phyloP scores from a whole-genome alignment of 2,329 filamentous ascomycete species.

The Waltergamsia citrina region DNA sequence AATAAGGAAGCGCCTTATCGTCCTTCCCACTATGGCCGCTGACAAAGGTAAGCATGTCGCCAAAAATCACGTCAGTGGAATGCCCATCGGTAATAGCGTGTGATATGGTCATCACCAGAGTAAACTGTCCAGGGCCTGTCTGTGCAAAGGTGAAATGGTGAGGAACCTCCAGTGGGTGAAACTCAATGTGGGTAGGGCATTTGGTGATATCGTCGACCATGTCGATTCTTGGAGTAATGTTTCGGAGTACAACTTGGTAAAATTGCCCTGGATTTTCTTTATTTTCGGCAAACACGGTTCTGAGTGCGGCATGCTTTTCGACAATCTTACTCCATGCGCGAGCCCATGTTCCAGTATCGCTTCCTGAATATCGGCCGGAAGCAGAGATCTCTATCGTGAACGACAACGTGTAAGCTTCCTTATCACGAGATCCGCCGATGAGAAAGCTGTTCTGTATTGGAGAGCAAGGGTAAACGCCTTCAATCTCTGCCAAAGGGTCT shows the following conservation, averaged over 20 bases:
- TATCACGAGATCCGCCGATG: slow-evolving; percentile 16
- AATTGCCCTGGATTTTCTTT: slow-evolving; percentile 9
- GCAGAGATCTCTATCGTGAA: slow-evolving; percentile 7
- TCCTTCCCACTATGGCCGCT: background rate
- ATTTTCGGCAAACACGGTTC: slow-evolving; percentile 21
- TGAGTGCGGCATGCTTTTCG: slow-evolving; percentile 16
- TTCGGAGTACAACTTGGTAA: slow-evolving; percentile 19
- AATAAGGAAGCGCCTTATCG: slow-evolving; percentile 3
- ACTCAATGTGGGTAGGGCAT: too few relatives aligned
- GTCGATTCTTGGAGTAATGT: slow-evolving; percentile 2
- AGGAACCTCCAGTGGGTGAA: slow-evolving; percentile 7
- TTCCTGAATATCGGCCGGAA: background rate
- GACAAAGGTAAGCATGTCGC: slow-evolving; percentile 12
- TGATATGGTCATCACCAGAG: slow-evolving; percentile 20
- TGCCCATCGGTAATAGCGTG: slow-evolving; percentile 23
- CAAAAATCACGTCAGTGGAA: slow-evolving; percentile 16
- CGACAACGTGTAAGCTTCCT: slow-evolving; percentile 5
- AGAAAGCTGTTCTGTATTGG: slow-evolving; percentile 25
- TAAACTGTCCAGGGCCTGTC: slow-evolving; percentile 6
- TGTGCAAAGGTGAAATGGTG: slow-evolving; percentile 12
- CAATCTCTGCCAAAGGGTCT: slow-evolving; percentile 9
- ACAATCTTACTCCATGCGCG: slow-evolving; percentile 11
- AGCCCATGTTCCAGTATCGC: slow-evolving; percentile 6
- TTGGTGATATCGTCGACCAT: too few relatives aligned
- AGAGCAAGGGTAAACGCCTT: slow-evolving; percentile 26